Conservation (phyloP, 805 yeast species). For the Saccharomyces kudriavzevii region DNA sequence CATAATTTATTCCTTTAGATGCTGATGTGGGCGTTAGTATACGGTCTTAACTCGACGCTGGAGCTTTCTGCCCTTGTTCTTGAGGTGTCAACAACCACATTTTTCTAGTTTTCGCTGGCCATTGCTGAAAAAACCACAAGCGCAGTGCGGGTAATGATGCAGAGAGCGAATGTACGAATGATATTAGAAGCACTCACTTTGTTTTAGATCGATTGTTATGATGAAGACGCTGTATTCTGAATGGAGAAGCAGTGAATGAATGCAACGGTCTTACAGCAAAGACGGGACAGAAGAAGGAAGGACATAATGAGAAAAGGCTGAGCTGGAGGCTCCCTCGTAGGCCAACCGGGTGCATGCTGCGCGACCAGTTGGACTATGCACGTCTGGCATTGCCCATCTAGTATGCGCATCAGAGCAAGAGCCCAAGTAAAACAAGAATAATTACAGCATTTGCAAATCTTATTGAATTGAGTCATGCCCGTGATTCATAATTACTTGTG, state of each 20-base stretch:
- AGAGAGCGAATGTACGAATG: background rate
- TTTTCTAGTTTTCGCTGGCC: background rate
- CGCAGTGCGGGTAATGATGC: background rate
- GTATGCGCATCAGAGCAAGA: too few species aligned
- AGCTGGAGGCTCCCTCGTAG: too few species aligned
- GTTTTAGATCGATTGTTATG: too few species aligned
- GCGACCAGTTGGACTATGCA: too few species aligned
- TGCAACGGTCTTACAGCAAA: too few species aligned
- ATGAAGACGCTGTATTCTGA: too few species aligned
- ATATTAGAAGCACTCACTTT: background rate
- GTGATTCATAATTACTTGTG: background rate
- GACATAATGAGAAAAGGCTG: too few species aligned
- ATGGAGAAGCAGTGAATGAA: too few species aligned
- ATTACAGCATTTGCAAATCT: background rate
- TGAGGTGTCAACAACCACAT: background rate
- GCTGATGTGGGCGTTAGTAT: background rate
- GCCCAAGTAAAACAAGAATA: too few species aligned
- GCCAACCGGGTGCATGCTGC: too few species aligned
- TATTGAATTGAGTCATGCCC: background rate
- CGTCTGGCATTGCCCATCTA: too few species aligned
- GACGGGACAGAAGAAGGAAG: too few species aligned
- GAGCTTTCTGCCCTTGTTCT: background rate
- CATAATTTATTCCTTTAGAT: conserved; percentile 28
- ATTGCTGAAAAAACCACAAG: background rate
- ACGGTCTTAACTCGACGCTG: background rate